Conservation (phyloP, 2,329 filamentous ascomycete species). For the Aspergillus tamarii region DNA sequence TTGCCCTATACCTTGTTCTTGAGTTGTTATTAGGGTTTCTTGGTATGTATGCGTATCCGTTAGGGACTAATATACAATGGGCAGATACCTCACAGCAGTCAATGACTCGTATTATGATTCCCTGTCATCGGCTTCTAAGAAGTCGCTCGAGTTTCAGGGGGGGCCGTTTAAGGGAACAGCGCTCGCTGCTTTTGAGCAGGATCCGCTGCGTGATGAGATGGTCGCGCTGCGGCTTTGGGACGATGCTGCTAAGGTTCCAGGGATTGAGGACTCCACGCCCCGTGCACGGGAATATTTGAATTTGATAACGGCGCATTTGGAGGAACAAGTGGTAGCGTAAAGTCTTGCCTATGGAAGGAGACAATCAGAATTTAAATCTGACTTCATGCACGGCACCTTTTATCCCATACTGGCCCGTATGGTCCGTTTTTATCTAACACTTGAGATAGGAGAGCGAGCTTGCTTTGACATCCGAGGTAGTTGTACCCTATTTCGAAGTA, state of each 20-base stretch:
- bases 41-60: too few relatives aligned
- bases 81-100: constrained; percentile 42
- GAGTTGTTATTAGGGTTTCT: too few relatives aligned
- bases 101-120: constrained; percentile 37
- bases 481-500: background rate
- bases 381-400: background rate
- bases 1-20: background rate
- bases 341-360: background rate
- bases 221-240: constrained; percentile 43
- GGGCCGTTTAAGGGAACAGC: constrained; percentile 38
- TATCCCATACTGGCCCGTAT: background rate
- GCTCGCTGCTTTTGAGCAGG: constrained; percentile 31
- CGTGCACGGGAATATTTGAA: constrained; percentile 29
- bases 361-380: background rate
- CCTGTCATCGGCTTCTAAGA: constrained; percentile 42
- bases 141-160: constrained; percentile 43
- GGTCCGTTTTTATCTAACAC: background rate
- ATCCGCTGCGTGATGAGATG: constrained; percentile 41
- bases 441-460: background rate
- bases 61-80: background rate
- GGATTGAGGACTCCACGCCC: constrained; percentile 29
- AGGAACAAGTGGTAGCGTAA: background rate
- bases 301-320: constrained; percentile 32
- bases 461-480: background rate
- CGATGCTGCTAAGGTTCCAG: constrained; percentile 40